These are phyloP conservation scores for Carex scoparia DNA, from an alignment of 176 grass and related monocot species.

Conservation along the genomic window DNA sequence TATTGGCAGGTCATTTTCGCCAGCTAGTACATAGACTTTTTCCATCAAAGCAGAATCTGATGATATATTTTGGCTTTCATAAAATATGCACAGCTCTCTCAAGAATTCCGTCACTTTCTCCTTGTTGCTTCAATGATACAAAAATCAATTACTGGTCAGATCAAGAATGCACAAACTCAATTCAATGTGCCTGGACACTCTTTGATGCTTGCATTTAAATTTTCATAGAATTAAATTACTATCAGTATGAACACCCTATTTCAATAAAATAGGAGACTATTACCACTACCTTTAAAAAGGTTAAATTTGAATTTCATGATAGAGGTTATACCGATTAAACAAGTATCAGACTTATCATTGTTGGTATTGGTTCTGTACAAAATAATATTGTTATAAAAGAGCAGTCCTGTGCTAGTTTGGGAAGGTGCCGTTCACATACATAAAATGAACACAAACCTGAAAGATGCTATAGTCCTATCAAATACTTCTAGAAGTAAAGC, in stretches of 20 bases:
- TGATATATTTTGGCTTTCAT: conserved; percentile 54
- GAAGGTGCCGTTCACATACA: background rate
- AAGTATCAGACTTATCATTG: background rate
- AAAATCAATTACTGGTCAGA: conserved; percentile 13
- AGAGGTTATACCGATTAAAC: background rate
- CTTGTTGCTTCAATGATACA: conserved; percentile 63
- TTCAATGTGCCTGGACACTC: background rate
- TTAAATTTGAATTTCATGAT: background rate
- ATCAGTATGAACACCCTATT: background rate
- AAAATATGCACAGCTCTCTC: conserved; percentile 58
- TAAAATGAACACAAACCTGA: conserved; percentile 49
- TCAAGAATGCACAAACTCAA: background rate
- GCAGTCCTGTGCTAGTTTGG: background rate
- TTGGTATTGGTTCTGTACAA: background rate
- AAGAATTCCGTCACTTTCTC: conserved; percentile 77
- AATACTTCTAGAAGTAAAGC: conserved; percentile 73
- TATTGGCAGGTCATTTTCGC: conserved; percentile 50
- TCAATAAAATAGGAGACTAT: background rate
- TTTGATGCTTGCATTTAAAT: conserved; percentile 5
- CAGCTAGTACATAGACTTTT: conserved; percentile 68
- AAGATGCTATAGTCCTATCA: conserved; percentile 63
- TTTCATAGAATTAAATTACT: background rate
- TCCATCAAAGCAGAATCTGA: conserved; percentile 49
- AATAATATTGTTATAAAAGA: background rate
- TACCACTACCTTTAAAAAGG: background rate